phyloP scores from a whole-genome alignment of 306 rosid species.

The Medicago lupulina region DNA sequence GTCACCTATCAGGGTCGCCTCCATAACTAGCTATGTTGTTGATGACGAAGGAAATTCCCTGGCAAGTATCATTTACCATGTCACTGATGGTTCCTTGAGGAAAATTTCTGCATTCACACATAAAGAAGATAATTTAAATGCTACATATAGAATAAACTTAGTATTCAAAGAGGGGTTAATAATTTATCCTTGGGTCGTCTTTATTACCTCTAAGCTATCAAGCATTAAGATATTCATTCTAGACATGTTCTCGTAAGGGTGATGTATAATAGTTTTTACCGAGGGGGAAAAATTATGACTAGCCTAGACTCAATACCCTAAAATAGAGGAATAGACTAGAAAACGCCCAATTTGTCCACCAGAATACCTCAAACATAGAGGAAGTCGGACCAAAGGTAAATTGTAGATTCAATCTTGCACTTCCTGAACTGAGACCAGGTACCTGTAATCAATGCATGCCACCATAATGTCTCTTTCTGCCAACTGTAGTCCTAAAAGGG shows the following conservation, averaged over 20 bases:
- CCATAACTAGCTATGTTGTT: slow-evolving; percentile 81
- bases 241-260: too few relatives aligned
- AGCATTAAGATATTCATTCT: too few relatives aligned
- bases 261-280: too few relatives aligned
- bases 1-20: slow-evolving; percentile 86
- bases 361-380: slow-evolving; percentile 48
- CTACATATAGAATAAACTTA: too few relatives aligned
- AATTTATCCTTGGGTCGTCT: slow-evolving; percentile 3
- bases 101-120: slow-evolving; percentile 75
- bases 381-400: slow-evolving; percentile 48
- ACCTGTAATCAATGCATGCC: slow-evolving; percentile 96
- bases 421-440: slow-evolving; percentile 58
- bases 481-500: slow-evolving; percentile 83
- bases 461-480: slow-evolving; percentile 91
- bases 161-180: too few relatives aligned
- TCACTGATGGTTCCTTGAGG: slow-evolving; percentile 99
- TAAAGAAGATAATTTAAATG: not conserved
- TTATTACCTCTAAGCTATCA: slow-evolving; percentile 19
- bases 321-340: slow-evolving; percentile 2
- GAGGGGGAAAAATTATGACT: slow-evolving; percentile 20
- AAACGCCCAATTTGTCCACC: slow-evolving; percentile 41
- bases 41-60: slow-evolving; percentile 74
- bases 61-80: slow-evolving; percentile 83
- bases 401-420: slow-evolving; percentile 44
- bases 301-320: slow-evolving; percentile 31